Conservation (phyloP, 2,329 filamentous ascomycete genomes). For the Penicillium olsonii region DNA sequence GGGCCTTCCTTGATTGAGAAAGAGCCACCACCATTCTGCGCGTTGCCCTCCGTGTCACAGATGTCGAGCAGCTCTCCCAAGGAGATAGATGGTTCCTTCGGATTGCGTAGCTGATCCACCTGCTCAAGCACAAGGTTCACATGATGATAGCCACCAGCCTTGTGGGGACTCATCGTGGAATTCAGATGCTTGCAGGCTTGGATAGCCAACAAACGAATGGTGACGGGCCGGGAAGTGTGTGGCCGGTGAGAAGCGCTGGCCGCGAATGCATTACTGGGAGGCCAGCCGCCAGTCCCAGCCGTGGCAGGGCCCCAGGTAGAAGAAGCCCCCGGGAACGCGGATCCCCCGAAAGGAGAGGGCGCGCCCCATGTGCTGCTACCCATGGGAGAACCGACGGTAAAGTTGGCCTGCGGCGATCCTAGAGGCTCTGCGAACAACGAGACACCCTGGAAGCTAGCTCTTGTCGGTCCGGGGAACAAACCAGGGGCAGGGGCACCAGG, state of each 20-base stretch:
- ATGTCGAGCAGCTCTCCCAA: conserved; percentile 75
- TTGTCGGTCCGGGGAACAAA: conserved; percentile 42
- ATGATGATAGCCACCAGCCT: conserved; percentile 67
- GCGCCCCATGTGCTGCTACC: conserved; percentile 37
- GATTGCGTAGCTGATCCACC: conserved; percentile 64
- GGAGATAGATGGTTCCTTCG: conserved; percentile 57
- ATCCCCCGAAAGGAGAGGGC: conserved; percentile 40
- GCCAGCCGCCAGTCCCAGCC: conserved; percentile 50
- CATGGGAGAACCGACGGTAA: conserved; percentile 33
- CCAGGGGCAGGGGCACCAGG: conserved; percentile 58
- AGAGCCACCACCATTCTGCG: conserved; percentile 83
- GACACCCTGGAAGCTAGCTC: conserved; percentile 45
- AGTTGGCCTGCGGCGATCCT: conserved; percentile 36
- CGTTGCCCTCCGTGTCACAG: conserved; percentile 86
- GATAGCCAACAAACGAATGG: conserved; percentile 73
- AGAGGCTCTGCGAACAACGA: conserved; percentile 48
- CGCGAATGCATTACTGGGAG: conserved; percentile 51
- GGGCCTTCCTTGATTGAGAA: conserved; percentile 68
- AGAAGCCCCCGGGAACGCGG: conserved; percentile 36
- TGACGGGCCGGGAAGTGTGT: conserved; percentile 64
- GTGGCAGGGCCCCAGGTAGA: conserved; percentile 42
- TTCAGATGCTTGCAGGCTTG: conserved; percentile 71
- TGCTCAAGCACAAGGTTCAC: conserved; percentile 64
- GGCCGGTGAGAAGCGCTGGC: conserved; percentile 50
- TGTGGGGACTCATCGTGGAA: conserved; percentile 37